Evolutionary conservation across 306 rosid genomes (phyloP).

Genomic region (Neltuma alba): DNA sequence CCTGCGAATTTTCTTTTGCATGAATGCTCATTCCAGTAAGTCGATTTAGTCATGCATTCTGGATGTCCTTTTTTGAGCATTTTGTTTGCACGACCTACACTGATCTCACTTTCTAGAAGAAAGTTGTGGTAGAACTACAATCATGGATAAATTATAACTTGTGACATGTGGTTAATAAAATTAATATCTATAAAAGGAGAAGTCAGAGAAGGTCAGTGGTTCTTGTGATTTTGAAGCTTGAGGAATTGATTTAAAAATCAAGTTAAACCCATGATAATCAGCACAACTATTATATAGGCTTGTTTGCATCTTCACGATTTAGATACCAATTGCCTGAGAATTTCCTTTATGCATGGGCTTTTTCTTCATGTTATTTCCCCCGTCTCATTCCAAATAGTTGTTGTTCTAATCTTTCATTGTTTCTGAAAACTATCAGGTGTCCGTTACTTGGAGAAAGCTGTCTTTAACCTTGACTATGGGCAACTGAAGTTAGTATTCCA

Average conservation of each 20-base stretch:
- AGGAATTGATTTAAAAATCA: conserved; percentile 4
- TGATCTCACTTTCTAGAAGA: conserved; percentile 7
- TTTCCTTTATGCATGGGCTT: conserved; percentile 2
- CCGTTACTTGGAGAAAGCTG: conserved; percentile 98
- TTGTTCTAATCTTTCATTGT: conserved; percentile 20
- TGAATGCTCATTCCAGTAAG: background rate
- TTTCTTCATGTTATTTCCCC: background rate
- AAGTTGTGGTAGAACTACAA: conserved; percentile 7
- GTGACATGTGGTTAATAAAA: conserved; percentile 20
- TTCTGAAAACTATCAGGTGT: conserved; percentile 64
- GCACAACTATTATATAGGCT: background rate
- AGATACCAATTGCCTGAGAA: background rate
- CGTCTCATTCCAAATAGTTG: conserved; percentile 4
- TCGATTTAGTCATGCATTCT: background rate
- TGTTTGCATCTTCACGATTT: conserved; percentile 15
- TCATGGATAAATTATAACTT: conserved; percentile 5
- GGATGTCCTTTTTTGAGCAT: conserved; percentile 7
- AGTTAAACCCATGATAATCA: background rate
- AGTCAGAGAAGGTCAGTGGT: background rate
- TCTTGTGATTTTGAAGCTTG: background rate
- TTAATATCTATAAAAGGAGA: background rate
- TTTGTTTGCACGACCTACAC: background rate
- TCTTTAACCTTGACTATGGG: conserved; percentile 89
- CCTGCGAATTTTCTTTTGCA: background rate
- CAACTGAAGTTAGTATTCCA: conserved; percentile 95